A percentile compares a stretch with the other conserved stretches of the same genome.
Conservation (phyloP, 495 filamentous ascomycete genomes). For the Xylaria cubensis region DNA sequence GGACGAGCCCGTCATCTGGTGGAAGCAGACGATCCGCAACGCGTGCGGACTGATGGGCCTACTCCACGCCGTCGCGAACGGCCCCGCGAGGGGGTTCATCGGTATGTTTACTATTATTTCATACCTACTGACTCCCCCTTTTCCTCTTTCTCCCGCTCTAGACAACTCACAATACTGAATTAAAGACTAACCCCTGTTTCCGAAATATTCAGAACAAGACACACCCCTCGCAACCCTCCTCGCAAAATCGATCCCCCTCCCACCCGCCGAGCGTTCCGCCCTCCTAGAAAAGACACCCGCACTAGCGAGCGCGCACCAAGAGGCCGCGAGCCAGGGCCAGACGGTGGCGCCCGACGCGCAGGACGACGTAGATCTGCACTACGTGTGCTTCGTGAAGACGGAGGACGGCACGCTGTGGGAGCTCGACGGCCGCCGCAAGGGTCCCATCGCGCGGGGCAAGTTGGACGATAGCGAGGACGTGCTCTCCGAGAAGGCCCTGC, state of each 20-base stretch:
- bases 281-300: slow-evolving; percentile 75
- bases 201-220: slow-evolving; percentile 41
- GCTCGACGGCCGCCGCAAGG: slow-evolving; percentile 79
- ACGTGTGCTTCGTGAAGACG: slow-evolving; percentile 84
- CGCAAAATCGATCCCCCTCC: slow-evolving; percentile 55
- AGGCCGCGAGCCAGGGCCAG: slow-evolving; percentile 74
- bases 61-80: slow-evolving; percentile 72
- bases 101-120: slow-evolving; percentile 29
- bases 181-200: not conserved
- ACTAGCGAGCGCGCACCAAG: slow-evolving; percentile 74
- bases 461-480: slow-evolving; percentile 68
- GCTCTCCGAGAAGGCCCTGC: slow-evolving; percentile 69
- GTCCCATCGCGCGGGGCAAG: slow-evolving; percentile 66
- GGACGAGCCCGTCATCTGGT: slow-evolving; percentile 71
- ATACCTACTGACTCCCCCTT: not conserved
- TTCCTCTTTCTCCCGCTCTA: not conserved
- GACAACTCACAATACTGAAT: not conserved
- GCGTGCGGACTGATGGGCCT: slow-evolving; percentile 87
- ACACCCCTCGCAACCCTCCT: slow-evolving; percentile 54
- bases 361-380: slow-evolving; percentile 78
- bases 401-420: slow-evolving; percentile 77
- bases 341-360: slow-evolving; percentile 71
- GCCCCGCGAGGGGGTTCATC: slow-evolving; percentile 53
- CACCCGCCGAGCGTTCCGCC: slow-evolving; percentile 65
- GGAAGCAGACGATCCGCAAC: slow-evolving; percentile 87